A percentile compares a stretch with the other conserved stretches of the same genome.
Evolutionary conservation across 495 filamentous ascomycete genomes (phyloP).

Genomic region (Bathelium albidoporum): DNA sequence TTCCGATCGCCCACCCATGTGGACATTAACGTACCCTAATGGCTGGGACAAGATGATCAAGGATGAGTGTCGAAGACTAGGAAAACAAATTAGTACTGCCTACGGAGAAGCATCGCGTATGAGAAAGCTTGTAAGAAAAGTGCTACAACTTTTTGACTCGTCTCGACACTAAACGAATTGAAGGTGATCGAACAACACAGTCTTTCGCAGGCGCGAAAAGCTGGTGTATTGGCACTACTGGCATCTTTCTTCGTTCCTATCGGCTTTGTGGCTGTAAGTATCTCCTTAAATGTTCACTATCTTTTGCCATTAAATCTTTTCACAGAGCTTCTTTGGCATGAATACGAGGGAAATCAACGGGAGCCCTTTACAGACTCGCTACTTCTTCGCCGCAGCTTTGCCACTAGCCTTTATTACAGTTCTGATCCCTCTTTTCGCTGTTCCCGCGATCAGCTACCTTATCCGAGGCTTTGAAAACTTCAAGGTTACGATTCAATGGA

Average conservation of each 20-base stretch:
- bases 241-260: not conserved
- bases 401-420: not conserved
- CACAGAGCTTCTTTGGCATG: not conserved
- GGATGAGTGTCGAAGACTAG: not conserved
- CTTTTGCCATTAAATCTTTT: not conserved
- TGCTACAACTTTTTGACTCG: not conserved
- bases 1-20: not conserved
- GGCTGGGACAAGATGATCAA: not conserved
- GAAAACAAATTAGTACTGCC: not conserved
- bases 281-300: not conserved
- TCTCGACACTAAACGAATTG: not conserved
- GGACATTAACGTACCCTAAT: not conserved
- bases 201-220: not conserved
- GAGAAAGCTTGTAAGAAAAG: not conserved
- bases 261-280: not conserved
- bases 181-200: not conserved
- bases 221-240: not conserved
- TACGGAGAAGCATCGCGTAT: not conserved
- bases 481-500: not conserved
- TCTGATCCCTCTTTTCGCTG: not conserved
- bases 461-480: not conserved
- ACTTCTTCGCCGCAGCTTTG: not conserved
- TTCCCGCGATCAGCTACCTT: not conserved
- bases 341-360: not conserved
- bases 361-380: not conserved